Conservation (phyloP, 1,139 yeast species). For the Geotrichum siamense region DNA sequence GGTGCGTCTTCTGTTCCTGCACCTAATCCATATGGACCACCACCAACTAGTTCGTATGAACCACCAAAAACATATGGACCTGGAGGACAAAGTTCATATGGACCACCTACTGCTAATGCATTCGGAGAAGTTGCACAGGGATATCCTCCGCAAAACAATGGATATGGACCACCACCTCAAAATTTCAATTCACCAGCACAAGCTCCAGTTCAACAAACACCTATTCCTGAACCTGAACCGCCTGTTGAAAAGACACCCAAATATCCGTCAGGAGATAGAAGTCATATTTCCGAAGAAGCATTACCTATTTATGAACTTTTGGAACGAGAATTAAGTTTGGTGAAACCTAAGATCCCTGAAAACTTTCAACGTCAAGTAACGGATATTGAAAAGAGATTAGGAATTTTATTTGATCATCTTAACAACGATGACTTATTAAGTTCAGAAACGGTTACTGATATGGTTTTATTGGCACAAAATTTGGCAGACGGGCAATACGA, state of each 20-base stretch:
- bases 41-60: constrained; percentile 18
- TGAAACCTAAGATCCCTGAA: constrained; percentile 71
- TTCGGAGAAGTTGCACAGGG: constrained; percentile 17
- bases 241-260: constrained; percentile 36
- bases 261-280: constrained; percentile 63
- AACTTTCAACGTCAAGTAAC: constrained; percentile 64
- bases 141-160: constrained; percentile 18
- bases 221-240: constrained; percentile 27
- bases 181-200: constrained; percentile 11
- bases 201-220: constrained; percentile 23
- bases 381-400: constrained; percentile 78
- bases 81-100: constrained; percentile 19
- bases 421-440: constrained; percentile 65
- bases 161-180: constrained; percentile 17
- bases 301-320: constrained; percentile 55
- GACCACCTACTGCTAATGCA: constrained; percentile 10
- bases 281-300: constrained; percentile 56
- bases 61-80: too few species aligned
- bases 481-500: constrained; percentile 50
- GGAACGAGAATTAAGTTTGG: constrained; percentile 47
- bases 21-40: constrained; percentile 10
- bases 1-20: constrained; percentile 17
- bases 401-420: constrained; percentile 70
- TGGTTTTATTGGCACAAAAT: constrained; percentile 47
- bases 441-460: constrained; percentile 47